Evolutionary conservation across 2,329 filamentous ascomycete genomes (phyloP), one percentile per base, ranked within the genome.

Genomic region (Diaporthe velutina): DNA sequence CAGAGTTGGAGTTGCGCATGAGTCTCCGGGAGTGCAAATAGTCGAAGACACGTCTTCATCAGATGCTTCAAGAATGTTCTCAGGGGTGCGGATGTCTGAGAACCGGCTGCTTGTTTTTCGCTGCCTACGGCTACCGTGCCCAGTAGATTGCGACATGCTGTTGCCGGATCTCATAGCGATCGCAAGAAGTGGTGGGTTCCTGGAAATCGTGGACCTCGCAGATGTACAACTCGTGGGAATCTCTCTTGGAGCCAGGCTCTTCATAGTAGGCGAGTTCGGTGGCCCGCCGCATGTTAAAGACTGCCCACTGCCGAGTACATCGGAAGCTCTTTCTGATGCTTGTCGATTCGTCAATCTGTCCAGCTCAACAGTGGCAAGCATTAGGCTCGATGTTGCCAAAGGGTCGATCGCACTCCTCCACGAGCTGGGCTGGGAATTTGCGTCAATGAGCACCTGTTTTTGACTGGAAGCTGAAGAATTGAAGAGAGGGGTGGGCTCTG

Each of bases 41-140:
- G n/a, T 6, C 12, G 17, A 10, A 4, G 30, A 70, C 2, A 25
- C 10, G 22, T 60, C 61, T 15, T 73, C 40, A 1, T 70, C 61
- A 42, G 52, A 40, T 22, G 45, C 52, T 38, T 54, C 71, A 13
- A 35, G n/a, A 30, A 60, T 73, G 5, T 66, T 55, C 38, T 52
- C 71, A n/a, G 60, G 48, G 1, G 60, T 50, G 60, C 22, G 57
- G 3, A 73, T 60, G 10, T 70, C 71, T 19, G 71, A 70, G n/a
- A 70, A 35, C 8, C 60, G n/a, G 30, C 61, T 70, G 61, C 71
- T 70, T 17, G 71, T 61, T n/a, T 60, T 70, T 35, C 71, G 48
- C 40, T 57, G 54, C 22, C 61, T 54, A 54, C 57, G 28, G 12
- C 30, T 42, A 25, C 40, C 38, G 15, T 68, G 40, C 2, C 22